A percentile compares a stretch with the other conserved stretches of the same genome.
phyloP scores from a whole-genome alignment of 176 grass and related monocot species.

The Cenchrus purpureus region DNA sequence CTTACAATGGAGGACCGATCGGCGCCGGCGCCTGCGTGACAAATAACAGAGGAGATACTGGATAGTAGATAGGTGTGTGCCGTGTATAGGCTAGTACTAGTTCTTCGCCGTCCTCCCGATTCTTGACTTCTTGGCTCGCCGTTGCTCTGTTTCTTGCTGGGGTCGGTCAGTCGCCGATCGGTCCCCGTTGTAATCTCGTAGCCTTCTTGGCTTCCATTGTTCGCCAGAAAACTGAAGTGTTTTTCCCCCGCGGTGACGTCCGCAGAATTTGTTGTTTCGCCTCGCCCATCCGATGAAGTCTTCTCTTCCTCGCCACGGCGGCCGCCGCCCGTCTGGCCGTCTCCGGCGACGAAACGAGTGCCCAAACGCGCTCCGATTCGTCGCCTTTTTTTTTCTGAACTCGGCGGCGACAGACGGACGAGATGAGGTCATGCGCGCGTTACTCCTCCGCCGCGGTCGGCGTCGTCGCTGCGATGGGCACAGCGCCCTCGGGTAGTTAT shows the following conservation, averaged over 20 bases:
- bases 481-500: constrained; percentile 6
- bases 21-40: constrained; percentile 37
- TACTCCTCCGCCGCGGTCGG: constrained; percentile 3
- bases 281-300: neutral
- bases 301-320: neutral
- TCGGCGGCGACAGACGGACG: neutral
- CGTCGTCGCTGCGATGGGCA: neutral
- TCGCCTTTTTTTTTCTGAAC: neutral
- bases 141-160: constrained; percentile 15
- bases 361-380: neutral
- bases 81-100: constrained; percentile 21
- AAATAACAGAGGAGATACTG: constrained; percentile 56
- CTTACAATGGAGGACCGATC: constrained; percentile 84
- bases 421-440: constrained; percentile 11
- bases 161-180: neutral
- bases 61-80: constrained; percentile 22
- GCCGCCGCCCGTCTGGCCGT: no score
- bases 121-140: constrained; percentile 26
- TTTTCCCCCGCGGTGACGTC: constrained; percentile 12
- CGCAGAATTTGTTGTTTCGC: neutral
- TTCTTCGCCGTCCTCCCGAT: constrained; percentile 3
- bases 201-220: constrained; percentile 34
- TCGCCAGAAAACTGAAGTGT: constrained; percentile 26
- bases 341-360: neutral
- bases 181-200: constrained; percentile 19